Base-by-base conservation (phyloP, 2,329 filamentous ascomycete species). In the Pyrenochaeta sp. region DNA sequence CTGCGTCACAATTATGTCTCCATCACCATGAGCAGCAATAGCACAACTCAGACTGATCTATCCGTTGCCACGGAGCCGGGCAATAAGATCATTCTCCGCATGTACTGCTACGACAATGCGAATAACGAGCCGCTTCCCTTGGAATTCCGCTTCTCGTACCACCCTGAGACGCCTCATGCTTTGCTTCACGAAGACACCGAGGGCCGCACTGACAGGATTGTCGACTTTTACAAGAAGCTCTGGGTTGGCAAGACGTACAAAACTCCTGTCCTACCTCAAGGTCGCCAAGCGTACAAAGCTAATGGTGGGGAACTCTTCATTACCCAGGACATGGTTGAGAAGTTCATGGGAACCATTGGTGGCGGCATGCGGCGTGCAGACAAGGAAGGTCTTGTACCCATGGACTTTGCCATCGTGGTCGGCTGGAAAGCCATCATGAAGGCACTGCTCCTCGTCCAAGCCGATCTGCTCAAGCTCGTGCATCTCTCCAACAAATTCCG, bases 371-470 rank as follows among this genome's bases (percentile, higher is more conserved):
- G 97, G 65, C 85, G 93, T 34, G 93, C 92, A 30, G 93, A 91
- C 58, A 97, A 97, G 78, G 86, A 89, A 51, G 89, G 96, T 54
- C 93, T 88, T 61, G 94, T 95, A 6, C 94, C 95, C 21, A 99
- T 99, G 94, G 94, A 99, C 74, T 99, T 96, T 65, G 92, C 92
- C 56, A 96, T 96, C 57, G 92, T 96, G 11, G 88, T 95, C 37
- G 92, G 92, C 51, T 96, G 92, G 92, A 97, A 99, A 77, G 94
- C 94, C 29, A 99, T 99, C 66, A 99, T 91, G 8, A 97, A 97
- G 81, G 94, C 94, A 10, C 97, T 99, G 72, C 99, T 99, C 82
- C 94, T 94, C 54, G 96, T 99, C 62, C 94, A 99, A 60, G 94
- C 94, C 55, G 94, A 99, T 68, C 79, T 99, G 40, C 81, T 99